Conservation (phyloP, 257 asterid genomes). For the Verbascum thapsus region DNA sequence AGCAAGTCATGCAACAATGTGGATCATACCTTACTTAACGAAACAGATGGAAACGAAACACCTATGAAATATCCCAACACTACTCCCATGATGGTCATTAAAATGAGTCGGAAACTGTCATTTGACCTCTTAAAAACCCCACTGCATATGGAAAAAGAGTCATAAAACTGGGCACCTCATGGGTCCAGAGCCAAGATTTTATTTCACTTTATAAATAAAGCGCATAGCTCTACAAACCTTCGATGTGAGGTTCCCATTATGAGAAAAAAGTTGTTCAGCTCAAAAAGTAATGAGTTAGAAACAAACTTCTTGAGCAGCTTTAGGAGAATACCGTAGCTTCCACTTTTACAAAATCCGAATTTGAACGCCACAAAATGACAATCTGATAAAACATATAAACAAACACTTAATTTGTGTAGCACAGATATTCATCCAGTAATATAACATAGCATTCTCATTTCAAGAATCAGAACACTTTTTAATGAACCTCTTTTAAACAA, state of each 20-base stretch:
- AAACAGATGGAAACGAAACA: slow-evolving; percentile 87
- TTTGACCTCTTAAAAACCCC: slow-evolving; percentile 75
- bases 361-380: neutral
- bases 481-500: neutral
- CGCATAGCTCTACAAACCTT: slow-evolving; percentile 47
- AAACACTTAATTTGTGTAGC: neutral
- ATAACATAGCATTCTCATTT: neutral
- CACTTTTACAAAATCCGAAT: slow-evolving; percentile 30
- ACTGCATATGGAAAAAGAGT: slow-evolving; percentile 47
- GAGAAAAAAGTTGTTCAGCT: slow-evolving; percentile 52
- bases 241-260: slow-evolving; percentile 87
- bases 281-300: slow-evolving; percentile 55
- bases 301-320: slow-evolving; percentile 55
- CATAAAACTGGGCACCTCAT: slow-evolving; percentile 17
- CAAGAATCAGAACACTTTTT: neutral
- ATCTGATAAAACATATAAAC: neutral
- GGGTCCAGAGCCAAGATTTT: slow-evolving; percentile 9
- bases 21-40: slow-evolving; percentile 68
- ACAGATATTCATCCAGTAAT: slow-evolving; percentile 10
- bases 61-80: slow-evolving; percentile 92
- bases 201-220: slow-evolving; percentile 2
- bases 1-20: too few relatives aligned
- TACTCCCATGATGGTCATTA: slow-evolving; percentile 85
- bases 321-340: slow-evolving; percentile 40
- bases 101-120: slow-evolving; percentile 68